Base-by-base conservation (phyloP, 1,284 basidiomycete genomes). In the Pulveroboletus sp. region DNA sequence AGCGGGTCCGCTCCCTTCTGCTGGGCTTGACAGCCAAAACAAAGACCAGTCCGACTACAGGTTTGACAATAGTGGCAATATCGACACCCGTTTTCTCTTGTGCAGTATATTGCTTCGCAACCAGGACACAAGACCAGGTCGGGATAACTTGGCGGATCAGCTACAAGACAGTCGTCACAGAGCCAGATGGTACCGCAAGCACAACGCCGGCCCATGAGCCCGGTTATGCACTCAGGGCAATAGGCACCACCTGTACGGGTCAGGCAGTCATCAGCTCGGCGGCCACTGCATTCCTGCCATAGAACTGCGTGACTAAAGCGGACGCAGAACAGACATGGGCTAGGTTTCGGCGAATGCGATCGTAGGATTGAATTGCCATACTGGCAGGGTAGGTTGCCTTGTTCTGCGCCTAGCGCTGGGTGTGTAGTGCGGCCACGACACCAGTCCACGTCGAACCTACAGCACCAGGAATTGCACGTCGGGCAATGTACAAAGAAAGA, bases 391-490 rank as follows among this genome's bases (percentile, higher is more conserved):
- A 31, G 24, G n/a, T n/a, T n/a, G n/a, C n/a, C n/a, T 22, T 20
- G n/a, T 14, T 33, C 14, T 10, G 18, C 11, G 40, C n/a, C 11
- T 17, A 8, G 22, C 17, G 10, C 15, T 15, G 35, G 14, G n/a
- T 31, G 38, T 26, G n/a, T 11, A 12, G 38, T n/a, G 5, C 9
- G 5, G n/a, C 55, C 55, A 0, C 14, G 26, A 38, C 44, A 56
- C 52, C 39, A 48, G 5, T 8, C 1, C 11, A 43, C 11, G 1
- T 38, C 33, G 4, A 3, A 2, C 1, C 11, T 24, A 25, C 55
- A 56, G n/a, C 18, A n/a, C 55, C 55, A 57, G 11, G 29, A 8
- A 3, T 35, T 28, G 46, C 56, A 57, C 2, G 54, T 24, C 5
- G 45, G 54, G 24, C 54, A 56, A 4, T 29, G 54, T 2, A 44